These are phyloP conservation scores for Penicillium sp. DNA, from an alignment of 2,329 filamentous ascomycete genomes.

Conservation along the genomic window DNA sequence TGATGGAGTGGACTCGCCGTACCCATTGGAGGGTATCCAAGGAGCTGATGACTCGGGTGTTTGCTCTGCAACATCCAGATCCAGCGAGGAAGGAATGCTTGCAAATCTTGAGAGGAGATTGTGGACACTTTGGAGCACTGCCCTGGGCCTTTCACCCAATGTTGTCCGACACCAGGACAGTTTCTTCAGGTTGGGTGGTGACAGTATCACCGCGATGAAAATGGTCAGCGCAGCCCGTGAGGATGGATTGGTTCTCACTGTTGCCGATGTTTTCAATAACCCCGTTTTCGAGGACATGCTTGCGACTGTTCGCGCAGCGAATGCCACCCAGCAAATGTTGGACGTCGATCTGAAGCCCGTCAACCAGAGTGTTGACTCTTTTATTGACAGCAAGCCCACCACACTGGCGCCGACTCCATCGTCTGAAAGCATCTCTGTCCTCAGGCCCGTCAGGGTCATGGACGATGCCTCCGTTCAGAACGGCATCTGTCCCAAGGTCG, in stretches of 20 bases:
- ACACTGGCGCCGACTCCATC: constrained; percentile 22
- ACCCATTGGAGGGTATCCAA: constrained; percentile 17
- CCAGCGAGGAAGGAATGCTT: constrained; percentile 30
- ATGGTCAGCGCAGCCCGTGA: constrained; percentile 45
- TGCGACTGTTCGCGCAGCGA: constrained; percentile 30
- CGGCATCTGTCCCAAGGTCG: constrained; percentile 55
- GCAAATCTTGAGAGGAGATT: constrained; percentile 38
- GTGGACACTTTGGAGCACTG: constrained; percentile 42
- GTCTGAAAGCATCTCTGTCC: constrained; percentile 29
- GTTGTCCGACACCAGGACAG: constrained; percentile 40
- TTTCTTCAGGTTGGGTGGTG: constrained; percentile 47
- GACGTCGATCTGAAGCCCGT: constrained; percentile 25
- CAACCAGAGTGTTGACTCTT: constrained; percentile 19
- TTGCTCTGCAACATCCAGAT: constrained; percentile 35
- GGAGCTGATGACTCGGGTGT: constrained; percentile 27
- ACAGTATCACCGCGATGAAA: constrained; percentile 47
- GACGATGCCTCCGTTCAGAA: constrained; percentile 48
- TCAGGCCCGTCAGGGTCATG: constrained; percentile 26
- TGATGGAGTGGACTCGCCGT: constrained; percentile 22
- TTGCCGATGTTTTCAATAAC: constrained; percentile 48
- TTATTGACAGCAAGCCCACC: constrained; percentile 18
- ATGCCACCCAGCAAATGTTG: constrained; percentile 26
- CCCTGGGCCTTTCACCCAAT: constrained; percentile 37
- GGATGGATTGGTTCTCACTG: constrained; percentile 43
- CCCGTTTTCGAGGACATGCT: constrained; percentile 46